Percentiles rank a stretch among this genome's conserved stretches.
Evolutionary conservation across 176 grass and related monocot species (phyloP).

Genomic region (Oryza coarctata): DNA sequence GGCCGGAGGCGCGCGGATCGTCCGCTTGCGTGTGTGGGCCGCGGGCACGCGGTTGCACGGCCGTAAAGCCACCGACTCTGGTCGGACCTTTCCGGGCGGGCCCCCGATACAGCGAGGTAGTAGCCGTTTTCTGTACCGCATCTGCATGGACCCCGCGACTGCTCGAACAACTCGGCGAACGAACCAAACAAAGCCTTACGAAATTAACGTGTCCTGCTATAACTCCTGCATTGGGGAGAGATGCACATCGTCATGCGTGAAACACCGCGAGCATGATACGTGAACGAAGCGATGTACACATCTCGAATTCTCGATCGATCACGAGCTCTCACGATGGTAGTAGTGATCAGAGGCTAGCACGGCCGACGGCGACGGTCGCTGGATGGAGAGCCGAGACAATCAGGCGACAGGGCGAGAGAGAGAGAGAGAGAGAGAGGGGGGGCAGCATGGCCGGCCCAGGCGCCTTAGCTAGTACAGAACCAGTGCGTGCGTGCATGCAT

Average conservation of each 20-base stretch:
- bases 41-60: slow-evolving; percentile 26
- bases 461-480: neutral
- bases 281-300: too few species aligned
- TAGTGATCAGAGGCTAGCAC: neutral
- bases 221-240: too few species aligned
- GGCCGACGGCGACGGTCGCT: too few species aligned
- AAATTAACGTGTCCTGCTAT: too few species aligned
- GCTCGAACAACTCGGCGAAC: too few species aligned
- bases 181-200: too few species aligned
- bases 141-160: neutral
- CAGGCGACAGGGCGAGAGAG: too few species aligned
- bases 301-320: too few species aligned
- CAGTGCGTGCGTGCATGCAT: neutral
- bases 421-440: too few species aligned
- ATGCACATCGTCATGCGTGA: too few species aligned
- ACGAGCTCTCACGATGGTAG: neutral
- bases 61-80: slow-evolving; percentile 1
- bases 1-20: neutral
- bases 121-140: neutral
- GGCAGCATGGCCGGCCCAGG: neutral
- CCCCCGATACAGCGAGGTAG: neutral
- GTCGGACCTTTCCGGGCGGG: slow-evolving; percentile 27
- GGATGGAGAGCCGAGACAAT: too few species aligned
- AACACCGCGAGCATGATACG: too few species aligned
- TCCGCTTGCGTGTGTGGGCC: neutral